Evolutionary conservation across 495 filamentous ascomycete genomes (phyloP).

Genomic region (Annulohypoxylon bovei): DNA sequence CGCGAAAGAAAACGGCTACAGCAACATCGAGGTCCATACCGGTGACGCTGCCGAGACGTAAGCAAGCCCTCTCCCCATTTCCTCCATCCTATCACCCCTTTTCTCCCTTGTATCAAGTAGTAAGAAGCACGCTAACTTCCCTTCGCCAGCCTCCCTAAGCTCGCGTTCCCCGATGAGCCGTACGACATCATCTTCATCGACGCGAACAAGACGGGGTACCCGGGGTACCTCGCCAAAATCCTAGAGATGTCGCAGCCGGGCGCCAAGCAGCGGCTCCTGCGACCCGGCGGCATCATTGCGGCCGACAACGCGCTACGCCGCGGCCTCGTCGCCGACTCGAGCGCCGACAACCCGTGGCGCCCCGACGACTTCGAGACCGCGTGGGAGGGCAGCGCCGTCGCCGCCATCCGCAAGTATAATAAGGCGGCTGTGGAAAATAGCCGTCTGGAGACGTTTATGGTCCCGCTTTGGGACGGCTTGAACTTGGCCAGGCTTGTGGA

Average conservation of each 20-base stretch:
- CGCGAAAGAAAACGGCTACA: constrained; percentile 42
- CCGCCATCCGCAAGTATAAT: constrained; percentile 46
- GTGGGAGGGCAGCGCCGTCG: constrained; percentile 10
- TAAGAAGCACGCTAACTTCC: not conserved
- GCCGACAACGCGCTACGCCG: constrained; percentile 52
- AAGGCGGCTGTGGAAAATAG: constrained; percentile 27
- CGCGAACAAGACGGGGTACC: constrained; percentile 52
- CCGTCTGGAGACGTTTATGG: constrained; percentile 47
- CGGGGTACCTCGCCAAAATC: constrained; percentile 44
- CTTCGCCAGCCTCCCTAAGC: constrained; percentile 36
- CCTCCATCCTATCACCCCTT: not conserved
- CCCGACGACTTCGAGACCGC: constrained; percentile 13
- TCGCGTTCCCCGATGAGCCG: constrained; percentile 44
- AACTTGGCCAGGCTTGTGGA: constrained; percentile 45
- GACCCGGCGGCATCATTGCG: constrained; percentile 47
- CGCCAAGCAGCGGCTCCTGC: constrained; percentile 43
- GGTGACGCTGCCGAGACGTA: constrained; percentile 51
- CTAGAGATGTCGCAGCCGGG: constrained; percentile 42
- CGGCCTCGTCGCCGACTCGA: constrained; percentile 47
- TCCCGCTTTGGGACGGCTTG: constrained; percentile 51
- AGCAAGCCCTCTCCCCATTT: constrained; percentile 9
- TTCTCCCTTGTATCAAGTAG: not conserved
- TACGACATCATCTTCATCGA: constrained; percentile 56
- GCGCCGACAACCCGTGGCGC: constrained; percentile 43
- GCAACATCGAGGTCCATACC: constrained; percentile 48